Evolutionary conservation across 805 yeast species (phyloP), one percentile per base, ranked within the genome.

Genomic region (Lipomyces kockii): DNA sequence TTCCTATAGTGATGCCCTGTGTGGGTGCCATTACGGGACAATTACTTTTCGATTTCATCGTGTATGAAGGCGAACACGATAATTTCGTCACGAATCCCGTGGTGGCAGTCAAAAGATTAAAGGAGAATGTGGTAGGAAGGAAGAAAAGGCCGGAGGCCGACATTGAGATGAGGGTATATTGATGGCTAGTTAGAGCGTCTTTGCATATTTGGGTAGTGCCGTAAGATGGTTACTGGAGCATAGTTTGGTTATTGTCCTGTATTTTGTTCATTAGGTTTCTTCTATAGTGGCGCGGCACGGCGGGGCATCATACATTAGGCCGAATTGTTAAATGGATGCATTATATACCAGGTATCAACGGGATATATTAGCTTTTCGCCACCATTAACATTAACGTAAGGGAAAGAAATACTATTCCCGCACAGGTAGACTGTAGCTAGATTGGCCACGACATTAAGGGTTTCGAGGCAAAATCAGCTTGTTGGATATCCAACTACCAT

Each of bases 1-100:
- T 84, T 46, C 86, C 87, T 61, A 74, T 83, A 69, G 78, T 83
- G 35, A 83, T 82, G n/a, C 87, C 88, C 35, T 74, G 81, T 49
- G 70, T 83, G 54, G 88, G 88, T 27, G 78, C 83, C 39, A 67
- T 82, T 58, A 71, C 78, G 39, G 88, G 88, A 63, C 85, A 81
- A n/a, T 72, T 82, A 64, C 61, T 83, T n/a, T 85, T 85, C 73
- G 88, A 85, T 75, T 69, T 83, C 35, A 80, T 85, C 71, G 76
- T 84, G 74, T 77, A 63, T 66, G 75, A 67, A 57, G 67, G 58
- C 64, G 71, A 22, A 59, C 64, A 43, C 63, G 73, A 63, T 46
- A 65, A 57, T 61, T 61, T 66, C 52, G 70, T 71, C 53, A 59
- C 68, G 35, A 60, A 54, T 14, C 71, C 71, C 6, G n/a, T 62